Percentiles rank a stretch among this genome's conserved stretches.
These are phyloP conservation scores for Paraphaeosphaeria sporulosa DNA, from an alignment of 2,329 filamentous ascomycete species.

Conservation along the genomic window DNA sequence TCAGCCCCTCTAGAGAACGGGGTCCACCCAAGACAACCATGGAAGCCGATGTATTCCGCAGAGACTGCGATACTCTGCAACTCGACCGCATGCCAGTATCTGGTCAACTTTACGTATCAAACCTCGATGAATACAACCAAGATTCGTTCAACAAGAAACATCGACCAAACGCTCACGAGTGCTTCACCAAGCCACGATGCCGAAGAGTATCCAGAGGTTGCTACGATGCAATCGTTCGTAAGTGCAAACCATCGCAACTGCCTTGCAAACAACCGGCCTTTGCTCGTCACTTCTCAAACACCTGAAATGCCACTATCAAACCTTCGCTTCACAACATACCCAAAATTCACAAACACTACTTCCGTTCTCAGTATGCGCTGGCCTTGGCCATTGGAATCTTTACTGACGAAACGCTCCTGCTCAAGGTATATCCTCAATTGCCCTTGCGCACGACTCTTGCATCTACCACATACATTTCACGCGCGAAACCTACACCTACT, in stretches of 20 bases:
- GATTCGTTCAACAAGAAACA: neutral
- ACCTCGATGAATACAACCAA: neutral
- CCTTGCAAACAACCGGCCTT: conserved; percentile 3
- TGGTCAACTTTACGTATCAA: neutral
- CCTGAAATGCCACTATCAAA: conserved; percentile 8
- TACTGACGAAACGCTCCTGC: conserved; percentile 4
- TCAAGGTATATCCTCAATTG: neutral
- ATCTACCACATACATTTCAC: neutral
- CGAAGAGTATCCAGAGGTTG: neutral
- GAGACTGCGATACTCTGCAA: neutral
- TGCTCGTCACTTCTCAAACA: conserved; percentile 12
- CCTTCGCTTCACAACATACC: neutral
- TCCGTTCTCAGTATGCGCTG: conserved; percentile 4
- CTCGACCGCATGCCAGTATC: neutral
- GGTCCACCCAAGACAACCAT: neutral
- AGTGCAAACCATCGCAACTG: conserved; percentile 2
- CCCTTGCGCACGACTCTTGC: neutral
- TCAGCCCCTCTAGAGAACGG: neutral
- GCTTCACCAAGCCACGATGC: neutral
- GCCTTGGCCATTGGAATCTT: neutral
- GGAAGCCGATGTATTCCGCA: neutral
- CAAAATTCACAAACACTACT: neutral
- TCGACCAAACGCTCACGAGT: neutral
- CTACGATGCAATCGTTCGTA: neutral
- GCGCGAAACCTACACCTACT: neutral